Conservation (phyloP, 768 basidiomycete genomes). For the Lanmaoa rubissima region DNA sequence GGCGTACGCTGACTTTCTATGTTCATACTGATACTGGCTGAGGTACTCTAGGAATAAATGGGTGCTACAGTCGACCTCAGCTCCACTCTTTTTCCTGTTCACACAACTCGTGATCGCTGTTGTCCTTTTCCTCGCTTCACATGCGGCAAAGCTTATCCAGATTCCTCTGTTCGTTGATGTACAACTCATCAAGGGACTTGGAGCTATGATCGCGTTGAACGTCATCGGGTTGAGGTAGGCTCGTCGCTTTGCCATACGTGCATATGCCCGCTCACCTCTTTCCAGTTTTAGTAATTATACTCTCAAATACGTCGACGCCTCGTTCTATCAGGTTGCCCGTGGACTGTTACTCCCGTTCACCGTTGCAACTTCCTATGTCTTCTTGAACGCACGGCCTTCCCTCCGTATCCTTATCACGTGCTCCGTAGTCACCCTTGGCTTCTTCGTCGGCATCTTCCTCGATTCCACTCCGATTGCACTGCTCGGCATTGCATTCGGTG, state of each 20-base stretch:
- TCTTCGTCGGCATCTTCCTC: constrained; percentile 85
- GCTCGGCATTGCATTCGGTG: constrained; percentile 76
- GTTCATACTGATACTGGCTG: constrained; percentile 16
- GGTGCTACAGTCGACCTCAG: constrained; percentile 73
- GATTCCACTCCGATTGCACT: constrained; percentile 59
- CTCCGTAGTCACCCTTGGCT: constrained; percentile 82
- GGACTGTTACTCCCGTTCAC: constrained; percentile 94
- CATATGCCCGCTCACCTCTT: not conserved
- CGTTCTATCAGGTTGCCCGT: constrained; percentile 94
- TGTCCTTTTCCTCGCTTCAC: constrained; percentile 64
- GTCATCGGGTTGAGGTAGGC: constrained; percentile 78
- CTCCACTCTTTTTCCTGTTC: constrained; percentile 86
- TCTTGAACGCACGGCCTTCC: constrained; percentile 77
- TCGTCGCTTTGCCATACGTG: not conserved
- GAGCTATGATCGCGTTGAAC: constrained; percentile 73
- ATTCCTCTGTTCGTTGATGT: constrained; percentile 63
- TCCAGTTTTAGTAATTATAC: constrained; percentile 87
- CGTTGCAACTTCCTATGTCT: constrained; percentile 77
- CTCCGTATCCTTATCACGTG: constrained; percentile 73
- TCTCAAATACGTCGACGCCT: constrained; percentile 91
- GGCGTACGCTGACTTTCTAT: constrained; percentile 53
- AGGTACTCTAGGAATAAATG: constrained; percentile 71
- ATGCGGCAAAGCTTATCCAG: constrained; percentile 62
- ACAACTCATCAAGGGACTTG: constrained; percentile 67
- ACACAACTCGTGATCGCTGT: constrained; percentile 80